Evolutionary conservation across 495 filamentous ascomycete genomes (phyloP).

Genomic region (Amphirosellinia nigrospora): DNA sequence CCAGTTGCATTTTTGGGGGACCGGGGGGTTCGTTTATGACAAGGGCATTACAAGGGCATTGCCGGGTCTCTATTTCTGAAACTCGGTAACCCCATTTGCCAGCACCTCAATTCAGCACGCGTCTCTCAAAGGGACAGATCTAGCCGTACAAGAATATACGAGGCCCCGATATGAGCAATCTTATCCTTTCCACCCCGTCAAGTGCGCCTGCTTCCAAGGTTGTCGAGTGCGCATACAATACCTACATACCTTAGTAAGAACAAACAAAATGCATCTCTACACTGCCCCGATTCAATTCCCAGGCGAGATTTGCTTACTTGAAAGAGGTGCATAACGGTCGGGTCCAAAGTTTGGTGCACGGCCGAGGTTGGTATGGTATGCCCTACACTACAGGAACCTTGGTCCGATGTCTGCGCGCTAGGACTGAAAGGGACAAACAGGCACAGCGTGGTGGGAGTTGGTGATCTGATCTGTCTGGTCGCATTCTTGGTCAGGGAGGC

Average conservation of each 20-base stretch:
- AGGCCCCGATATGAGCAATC: neutral
- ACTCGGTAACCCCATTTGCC: constrained; percentile 11
- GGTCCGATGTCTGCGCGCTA: constrained; percentile 15
- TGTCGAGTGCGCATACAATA: neutral
- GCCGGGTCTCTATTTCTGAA: constrained; percentile 18
- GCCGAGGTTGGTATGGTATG: constrained; percentile 15
- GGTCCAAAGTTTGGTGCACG: neutral
- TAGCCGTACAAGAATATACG: neutral
- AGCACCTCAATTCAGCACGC: neutral
- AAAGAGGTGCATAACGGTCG: neutral
- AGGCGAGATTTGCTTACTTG: constrained; percentile 1
- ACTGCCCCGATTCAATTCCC: neutral
- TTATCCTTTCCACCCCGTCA: neutral
- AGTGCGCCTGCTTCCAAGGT: neutral
- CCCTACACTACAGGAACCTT: constrained; percentile 15
- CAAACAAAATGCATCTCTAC: neutral
- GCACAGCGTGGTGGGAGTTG: constrained; percentile 12
- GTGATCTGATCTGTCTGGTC: constrained; percentile 23
- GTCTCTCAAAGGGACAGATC: neutral
- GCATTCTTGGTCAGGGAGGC: constrained; percentile 19
- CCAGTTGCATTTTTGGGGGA: constrained; percentile 1
- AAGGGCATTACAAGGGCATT: constrained; percentile 21
- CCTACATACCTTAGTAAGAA: too few species aligned
- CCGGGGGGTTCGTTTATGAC: neutral
- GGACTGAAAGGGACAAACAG: constrained; percentile 1